These are phyloP conservation scores for Zopfochytrium polystomum DNA, from an alignment of 371 early-diverging fungal species.

Conservation along the genomic window DNA sequence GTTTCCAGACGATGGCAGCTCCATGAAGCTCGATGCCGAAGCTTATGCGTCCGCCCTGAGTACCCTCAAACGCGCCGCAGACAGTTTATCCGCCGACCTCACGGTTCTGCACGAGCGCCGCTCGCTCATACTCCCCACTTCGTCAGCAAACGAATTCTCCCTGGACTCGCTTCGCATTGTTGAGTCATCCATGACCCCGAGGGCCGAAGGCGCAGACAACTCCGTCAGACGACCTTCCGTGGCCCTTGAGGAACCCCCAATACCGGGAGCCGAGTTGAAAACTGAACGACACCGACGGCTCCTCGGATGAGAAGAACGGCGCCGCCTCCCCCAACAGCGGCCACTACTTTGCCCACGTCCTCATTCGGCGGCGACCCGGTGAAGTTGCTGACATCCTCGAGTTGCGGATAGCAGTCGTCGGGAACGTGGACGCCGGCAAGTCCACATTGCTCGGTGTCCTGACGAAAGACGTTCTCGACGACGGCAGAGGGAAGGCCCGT, in stretches of 20 bases:
- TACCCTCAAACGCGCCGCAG: slow-evolving; percentile 48
- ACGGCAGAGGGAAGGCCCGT: slow-evolving; percentile 90
- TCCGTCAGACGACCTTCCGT: no score
- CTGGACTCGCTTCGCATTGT: no score
- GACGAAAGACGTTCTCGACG: slow-evolving; percentile 84
- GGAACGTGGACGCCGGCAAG: slow-evolving; percentile 80
- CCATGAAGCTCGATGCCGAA: slow-evolving; percentile 61
- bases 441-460: slow-evolving; percentile 86
- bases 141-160: no score
- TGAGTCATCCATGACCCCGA: no score
- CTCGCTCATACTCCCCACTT: slow-evolving; percentile 24
- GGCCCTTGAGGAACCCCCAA: slow-evolving; percentile 2
- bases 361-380: slow-evolving; percentile 68
- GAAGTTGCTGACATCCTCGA: slow-evolving; percentile 76
- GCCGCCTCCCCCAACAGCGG: slow-evolving; percentile 4
- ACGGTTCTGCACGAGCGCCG: slow-evolving; percentile 58
- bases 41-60: slow-evolving; percentile 55
- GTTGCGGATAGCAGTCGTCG: slow-evolving; percentile 84
- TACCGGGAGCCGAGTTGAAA: slow-evolving; percentile 2
- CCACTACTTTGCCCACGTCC: slow-evolving; percentile 40
- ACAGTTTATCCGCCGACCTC: slow-evolving; percentile 60
- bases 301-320: background rate
- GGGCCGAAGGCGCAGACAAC: no score
- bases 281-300: background rate
- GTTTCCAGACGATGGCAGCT: slow-evolving; percentile 62